Evolutionary conservation across 1,139 yeast genomes (phyloP), one percentile per base, ranked within the genome.

Genomic region (Saccharomyces pastorianus): DNA sequence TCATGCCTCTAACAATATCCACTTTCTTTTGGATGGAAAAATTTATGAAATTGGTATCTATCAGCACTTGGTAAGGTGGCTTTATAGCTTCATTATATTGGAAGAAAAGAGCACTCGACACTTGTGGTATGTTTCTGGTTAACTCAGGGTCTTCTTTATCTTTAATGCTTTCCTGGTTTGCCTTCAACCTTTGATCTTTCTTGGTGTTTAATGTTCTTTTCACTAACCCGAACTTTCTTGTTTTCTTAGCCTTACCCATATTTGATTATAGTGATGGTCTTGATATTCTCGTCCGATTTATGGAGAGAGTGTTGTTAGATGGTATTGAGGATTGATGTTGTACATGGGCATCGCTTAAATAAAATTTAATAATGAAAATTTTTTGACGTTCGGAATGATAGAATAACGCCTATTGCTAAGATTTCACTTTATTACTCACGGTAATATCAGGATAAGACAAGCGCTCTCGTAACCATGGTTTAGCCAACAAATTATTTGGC

Each of bases 171-270:
- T 53, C 64, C 50, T 59, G 62, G 59, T 72, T 64, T 2, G 66
- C 72, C 58, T 73, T 77, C 71, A 83, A 71, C 61, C 93, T 76
- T 38, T 83, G 80, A 61, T 89, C 96, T 62, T 85, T 88, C 60
- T 85, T 77, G 57, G 69, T 61, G 53, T 82, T 82, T 56, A 90
- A 73, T 48, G 90, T 82, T 58, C 96, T 82, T 73, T 93, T 93
- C 57, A 88, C 90, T 53, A 83, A 81, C n/a, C 96, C 96, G 67
- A 91, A 89, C 85, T 90, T 90, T 79, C 98, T 82, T 25, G 98
- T 93, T 76, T 91, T 93, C 76, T 86, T 90, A 47, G 96, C 96
- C 71, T 90, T 93, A 56, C 98, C 99, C 99, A 93, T 93, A 53
- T 26, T 52, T 48, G 28, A 28, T 6, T 17, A 6, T 5, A 17